A percentile compares a stretch with the other conserved stretches of the same genome.
These are phyloP conservation scores for Penicillium atrosanguineum DNA, from an alignment of 495 filamentous ascomycete species.

Conservation along the genomic window DNA sequence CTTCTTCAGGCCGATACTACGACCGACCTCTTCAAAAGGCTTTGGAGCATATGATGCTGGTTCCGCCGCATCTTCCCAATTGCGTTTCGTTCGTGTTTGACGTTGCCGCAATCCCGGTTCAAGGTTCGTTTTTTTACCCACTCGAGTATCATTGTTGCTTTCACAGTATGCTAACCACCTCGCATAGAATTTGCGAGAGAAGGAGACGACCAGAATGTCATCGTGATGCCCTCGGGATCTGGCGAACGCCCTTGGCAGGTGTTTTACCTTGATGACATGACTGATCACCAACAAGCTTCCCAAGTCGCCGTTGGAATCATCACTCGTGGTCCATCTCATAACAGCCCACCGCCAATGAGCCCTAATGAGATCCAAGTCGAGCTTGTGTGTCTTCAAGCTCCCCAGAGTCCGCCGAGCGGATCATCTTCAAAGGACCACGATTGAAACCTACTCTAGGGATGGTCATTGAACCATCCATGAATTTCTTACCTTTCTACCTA, in stretches of 20 bases:
- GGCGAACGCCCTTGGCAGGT: slow-evolving; percentile 37
- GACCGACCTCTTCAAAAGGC: slow-evolving; percentile 31
- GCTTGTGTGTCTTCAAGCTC: slow-evolving; percentile 41
- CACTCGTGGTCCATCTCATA: slow-evolving; percentile 35
- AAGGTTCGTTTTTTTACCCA: slow-evolving; percentile 26
- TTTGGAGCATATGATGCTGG: slow-evolving; percentile 28
- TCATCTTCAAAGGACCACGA: slow-evolving; percentile 19
- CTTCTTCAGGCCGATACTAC: slow-evolving; percentile 29
- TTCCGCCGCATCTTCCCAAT: slow-evolving; percentile 19
- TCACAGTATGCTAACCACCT: slow-evolving; percentile 3
- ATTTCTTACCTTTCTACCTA: neutral
- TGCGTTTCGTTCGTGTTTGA: slow-evolving; percentile 38
- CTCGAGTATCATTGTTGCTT: neutral
- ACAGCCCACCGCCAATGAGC: slow-evolving; percentile 20
- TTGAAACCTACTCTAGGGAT: slow-evolving; percentile 1
- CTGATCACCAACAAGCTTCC: slow-evolving; percentile 31
- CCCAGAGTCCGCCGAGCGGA: slow-evolving; percentile 28
- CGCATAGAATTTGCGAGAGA: slow-evolving; percentile 36
- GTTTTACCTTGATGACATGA: slow-evolving; percentile 41
- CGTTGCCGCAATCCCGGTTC: slow-evolving; percentile 34
- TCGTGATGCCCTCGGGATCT: slow-evolving; percentile 31
- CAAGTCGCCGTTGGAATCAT: slow-evolving; percentile 44
- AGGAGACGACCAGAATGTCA: slow-evolving; percentile 26
- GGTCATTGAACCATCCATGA: neutral
- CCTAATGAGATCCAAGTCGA: slow-evolving; percentile 38